Evolutionary conservation across 176 grass and related monocot species (phyloP), one percentile per base, ranked within the genome.

Genomic region (Cenchrus purpureus): DNA sequence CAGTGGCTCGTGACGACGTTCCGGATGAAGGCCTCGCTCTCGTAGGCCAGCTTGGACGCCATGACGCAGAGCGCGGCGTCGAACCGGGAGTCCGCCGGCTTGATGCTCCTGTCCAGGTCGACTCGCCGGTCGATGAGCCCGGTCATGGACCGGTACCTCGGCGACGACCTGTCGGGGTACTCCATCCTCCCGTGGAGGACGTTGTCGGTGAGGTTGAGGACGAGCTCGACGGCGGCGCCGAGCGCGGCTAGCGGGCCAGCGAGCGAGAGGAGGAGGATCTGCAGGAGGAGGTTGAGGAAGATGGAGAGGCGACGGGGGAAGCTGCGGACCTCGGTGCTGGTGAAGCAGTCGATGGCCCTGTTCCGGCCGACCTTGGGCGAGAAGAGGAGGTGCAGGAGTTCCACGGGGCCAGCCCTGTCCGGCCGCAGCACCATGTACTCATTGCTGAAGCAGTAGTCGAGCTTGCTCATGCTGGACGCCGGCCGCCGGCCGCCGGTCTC

Each of bases 41-140:
- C 92, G 78, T 94, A 94, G 2, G 92, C 88, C 37, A 94, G 40
- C 66, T 91, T 94, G 80, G 92, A 85, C 17, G 92, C 92, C 89
- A 94, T 89, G 15, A 91, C 86, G 63, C 86, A 88, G 10, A 94
- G 86, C 65, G 80, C 70, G 51, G 92, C 86, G 44, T 86, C 70
- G 79, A 81, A 81, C 75, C 87, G 86, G 54, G 43, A 29, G 58
- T 90, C 88, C 56, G 16, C 32, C 72, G 86, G 67, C 44, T 61
- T 15, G 81, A 91, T 78, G 64, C 68, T 84, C 63, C 50, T 62
- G 70, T 89, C 79, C 32, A 94, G 55, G 15, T 94, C 83, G 1
- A 84, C 49, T 31, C 92, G 51, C 32, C 63, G 77, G 76, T 94
- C 92, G 37, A 94, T 78, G 16, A 91, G 72, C 61, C 50, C 86